Conservation (phyloP, 139 green algal genomes). For the Chlorella sp. region DNA sequence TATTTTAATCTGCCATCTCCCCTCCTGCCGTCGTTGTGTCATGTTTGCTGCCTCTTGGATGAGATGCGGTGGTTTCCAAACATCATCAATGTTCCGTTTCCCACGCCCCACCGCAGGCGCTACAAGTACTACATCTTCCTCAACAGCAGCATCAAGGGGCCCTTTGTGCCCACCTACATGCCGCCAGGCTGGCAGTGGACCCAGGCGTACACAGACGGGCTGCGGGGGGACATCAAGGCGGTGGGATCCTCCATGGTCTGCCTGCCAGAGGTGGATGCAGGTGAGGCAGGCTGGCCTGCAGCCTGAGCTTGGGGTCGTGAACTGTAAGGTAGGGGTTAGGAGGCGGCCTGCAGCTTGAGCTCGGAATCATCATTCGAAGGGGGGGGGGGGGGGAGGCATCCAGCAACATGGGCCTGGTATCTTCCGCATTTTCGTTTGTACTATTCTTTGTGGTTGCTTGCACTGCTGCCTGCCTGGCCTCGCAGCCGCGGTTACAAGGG, state of each 20-base stretch:
- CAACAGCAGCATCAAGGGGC: slow-evolving; percentile 56
- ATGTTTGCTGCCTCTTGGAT: no score
- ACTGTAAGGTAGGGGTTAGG: no score
- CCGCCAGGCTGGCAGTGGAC: slow-evolving; percentile 79
- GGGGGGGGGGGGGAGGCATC: background rate
- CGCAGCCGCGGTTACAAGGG: no score
- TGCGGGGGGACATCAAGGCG: slow-evolving; percentile 43
- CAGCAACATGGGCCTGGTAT: background rate
- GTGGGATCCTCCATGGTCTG: slow-evolving; percentile 78
- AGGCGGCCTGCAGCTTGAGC: no score
- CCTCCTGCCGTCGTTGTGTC: no score
- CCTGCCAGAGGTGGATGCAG: slow-evolving; percentile 65
- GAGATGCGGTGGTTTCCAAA: no score
- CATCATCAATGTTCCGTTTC: no score
- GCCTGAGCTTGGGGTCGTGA: no score
- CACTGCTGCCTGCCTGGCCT: background rate
- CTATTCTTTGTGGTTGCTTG: background rate
- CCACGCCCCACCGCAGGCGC: slow-evolving; percentile 30
- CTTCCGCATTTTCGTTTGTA: no score
- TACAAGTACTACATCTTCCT: slow-evolving; percentile 65
- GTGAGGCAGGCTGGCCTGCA: slow-evolving; percentile 11
- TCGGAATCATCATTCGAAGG: no score
- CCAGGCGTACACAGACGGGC: slow-evolving; percentile 59
- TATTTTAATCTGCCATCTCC: no score
- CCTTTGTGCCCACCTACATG: slow-evolving; percentile 58